phyloP scores from a whole-genome alignment of 176 grass and related monocot genomes.

The Avena atlantica region DNA sequence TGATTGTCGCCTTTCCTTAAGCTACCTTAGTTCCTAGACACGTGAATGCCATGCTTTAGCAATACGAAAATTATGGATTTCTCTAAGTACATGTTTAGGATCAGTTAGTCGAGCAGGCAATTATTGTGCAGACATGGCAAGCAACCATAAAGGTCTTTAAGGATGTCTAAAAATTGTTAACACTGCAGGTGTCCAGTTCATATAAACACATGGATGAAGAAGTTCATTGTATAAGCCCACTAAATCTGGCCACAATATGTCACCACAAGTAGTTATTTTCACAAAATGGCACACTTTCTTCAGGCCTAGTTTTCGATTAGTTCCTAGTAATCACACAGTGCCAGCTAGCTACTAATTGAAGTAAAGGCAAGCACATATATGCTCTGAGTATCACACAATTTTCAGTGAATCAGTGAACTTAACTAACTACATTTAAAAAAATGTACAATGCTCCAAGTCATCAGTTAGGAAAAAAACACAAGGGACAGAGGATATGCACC shows the following conservation, averaged over 20 bases:
- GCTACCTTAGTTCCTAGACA: slow-evolving; percentile 14
- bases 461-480: not conserved
- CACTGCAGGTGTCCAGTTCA: not conserved
- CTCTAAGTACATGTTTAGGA: not conserved
- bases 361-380: slow-evolving; percentile 1
- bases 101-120: not conserved
- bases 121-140: not conserved
- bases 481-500: slow-evolving; percentile 42
- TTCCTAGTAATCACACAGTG: not conserved
- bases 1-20: not conserved
- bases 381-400: not conserved
- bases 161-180: not conserved
- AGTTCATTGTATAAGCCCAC: not conserved
- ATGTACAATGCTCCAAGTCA: not conserved
- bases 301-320: not conserved
- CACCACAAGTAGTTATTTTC: not conserved
- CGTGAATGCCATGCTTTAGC: slow-evolving; percentile 11
- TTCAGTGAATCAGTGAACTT: slow-evolving; percentile 17
- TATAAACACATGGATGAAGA: not conserved
- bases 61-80: not conserved
- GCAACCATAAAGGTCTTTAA: not conserved
- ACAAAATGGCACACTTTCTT: not conserved
- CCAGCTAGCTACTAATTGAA: not conserved
- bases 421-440: not conserved
- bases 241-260: not conserved